Conservation (phyloP, 2,329 filamentous ascomycete genomes). For the Tympanopsis confertula region DNA sequence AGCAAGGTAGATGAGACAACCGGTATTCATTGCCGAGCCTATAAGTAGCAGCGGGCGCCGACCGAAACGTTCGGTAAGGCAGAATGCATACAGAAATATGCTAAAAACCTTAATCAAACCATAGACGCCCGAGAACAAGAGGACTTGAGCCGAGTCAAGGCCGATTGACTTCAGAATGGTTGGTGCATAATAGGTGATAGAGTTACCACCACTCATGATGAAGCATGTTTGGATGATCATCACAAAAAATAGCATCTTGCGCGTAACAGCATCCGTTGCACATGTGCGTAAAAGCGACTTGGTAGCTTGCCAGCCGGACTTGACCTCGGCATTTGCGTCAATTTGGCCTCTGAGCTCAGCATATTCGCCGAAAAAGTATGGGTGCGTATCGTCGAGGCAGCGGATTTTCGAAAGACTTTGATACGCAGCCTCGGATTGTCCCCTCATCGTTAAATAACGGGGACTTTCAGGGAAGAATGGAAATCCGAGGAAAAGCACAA, state of each 20-base stretch:
- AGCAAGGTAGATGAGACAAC: conserved; percentile 9
- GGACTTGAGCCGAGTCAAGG: conserved; percentile 5
- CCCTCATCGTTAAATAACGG: too few relatives aligned
- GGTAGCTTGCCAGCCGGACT: too few relatives aligned
- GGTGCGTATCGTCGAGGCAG: too few relatives aligned
- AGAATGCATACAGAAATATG: conserved; percentile 10
- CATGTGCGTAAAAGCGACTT: too few relatives aligned
- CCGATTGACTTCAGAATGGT: conserved; percentile 10
- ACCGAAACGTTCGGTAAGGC: conserved; percentile 5
- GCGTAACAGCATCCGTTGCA: too few relatives aligned
- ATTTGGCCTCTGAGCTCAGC: too few relatives aligned
- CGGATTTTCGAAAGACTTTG: too few relatives aligned
- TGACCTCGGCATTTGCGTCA: too few relatives aligned
- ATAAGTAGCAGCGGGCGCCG: conserved; percentile 13
- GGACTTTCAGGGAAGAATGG: too few relatives aligned
- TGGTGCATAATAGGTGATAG: conserved; percentile 12
- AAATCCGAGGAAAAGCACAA: too few relatives aligned
- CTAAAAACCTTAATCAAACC: conserved; percentile 9
- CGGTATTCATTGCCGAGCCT: conserved; percentile 7
- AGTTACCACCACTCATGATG: conserved; percentile 11
- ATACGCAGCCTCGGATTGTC: too few relatives aligned
- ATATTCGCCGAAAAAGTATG: too few relatives aligned
- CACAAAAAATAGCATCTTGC: conserved; percentile 10
- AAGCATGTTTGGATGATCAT: conserved; percentile 15
- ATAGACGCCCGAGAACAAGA: conserved; percentile 9